Evolutionary conservation across 2,329 filamentous ascomycete genomes (phyloP).

Genomic region (Cryphonectria parasitica): DNA sequence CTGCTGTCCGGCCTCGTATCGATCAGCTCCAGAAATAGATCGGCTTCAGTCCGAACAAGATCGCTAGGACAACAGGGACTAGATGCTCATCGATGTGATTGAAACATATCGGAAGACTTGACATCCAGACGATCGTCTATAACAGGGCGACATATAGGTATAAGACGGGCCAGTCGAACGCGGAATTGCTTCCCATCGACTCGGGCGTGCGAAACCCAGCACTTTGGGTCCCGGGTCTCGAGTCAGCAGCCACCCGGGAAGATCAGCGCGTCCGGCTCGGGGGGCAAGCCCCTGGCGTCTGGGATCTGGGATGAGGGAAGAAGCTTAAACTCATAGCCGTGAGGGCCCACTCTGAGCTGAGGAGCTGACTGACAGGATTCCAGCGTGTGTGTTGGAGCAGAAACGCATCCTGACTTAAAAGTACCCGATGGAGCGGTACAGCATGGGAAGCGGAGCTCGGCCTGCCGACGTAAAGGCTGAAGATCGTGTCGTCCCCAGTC

Average conservation of each 20-base stretch:
- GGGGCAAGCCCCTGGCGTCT: slow-evolving; percentile 22
- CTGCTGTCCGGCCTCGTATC: slow-evolving; percentile 5
- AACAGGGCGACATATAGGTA: slow-evolving; percentile 20
- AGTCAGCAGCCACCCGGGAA: slow-evolving; percentile 30
- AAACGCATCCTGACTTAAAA: neutral
- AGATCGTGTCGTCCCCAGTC: neutral
- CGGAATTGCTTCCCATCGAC: slow-evolving; percentile 20
- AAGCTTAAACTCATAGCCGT: slow-evolving; percentile 14
- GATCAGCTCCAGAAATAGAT: slow-evolving; percentile 5
- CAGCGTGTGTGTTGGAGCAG: neutral
- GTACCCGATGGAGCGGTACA: neutral
- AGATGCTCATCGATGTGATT: neutral
- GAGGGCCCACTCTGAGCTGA: neutral
- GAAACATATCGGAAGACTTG: neutral
- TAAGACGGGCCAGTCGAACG: slow-evolving; percentile 12
- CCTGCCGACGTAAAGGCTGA: neutral
- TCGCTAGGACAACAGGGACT: neutral
- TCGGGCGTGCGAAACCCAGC: slow-evolving; percentile 26
- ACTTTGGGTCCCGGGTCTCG: slow-evolving; percentile 25
- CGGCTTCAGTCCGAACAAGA: neutral
- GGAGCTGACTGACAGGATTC: slow-evolving; percentile 2
- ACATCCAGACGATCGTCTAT: slow-evolving; percentile 8
- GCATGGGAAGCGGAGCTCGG: neutral
- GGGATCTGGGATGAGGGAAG: slow-evolving; percentile 14
- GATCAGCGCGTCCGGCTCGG: slow-evolving; percentile 26